Percentiles rank a stretch among this genome's conserved stretches.
These are phyloP conservation scores for Biancaea sappan DNA, from an alignment of 306 rosid species.

Conservation along the genomic window DNA sequence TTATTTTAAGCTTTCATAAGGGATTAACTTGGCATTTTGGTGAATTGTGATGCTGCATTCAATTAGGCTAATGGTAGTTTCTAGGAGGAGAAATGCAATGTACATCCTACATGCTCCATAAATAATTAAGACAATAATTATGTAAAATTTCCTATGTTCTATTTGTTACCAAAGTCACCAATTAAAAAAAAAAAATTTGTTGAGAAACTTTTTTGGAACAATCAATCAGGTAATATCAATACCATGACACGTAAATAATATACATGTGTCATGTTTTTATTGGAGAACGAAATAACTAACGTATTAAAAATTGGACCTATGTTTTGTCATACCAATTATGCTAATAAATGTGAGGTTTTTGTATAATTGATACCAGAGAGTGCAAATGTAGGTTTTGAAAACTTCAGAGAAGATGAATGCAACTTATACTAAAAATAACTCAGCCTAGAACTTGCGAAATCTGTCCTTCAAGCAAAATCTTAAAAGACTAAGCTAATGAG, in stretches of 20 bases:
- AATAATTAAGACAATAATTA: not conserved
- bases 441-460: not conserved
- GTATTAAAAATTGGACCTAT: not conserved
- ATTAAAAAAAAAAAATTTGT: too few species aligned
- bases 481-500: constrained; percentile 6
- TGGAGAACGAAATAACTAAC: not conserved
- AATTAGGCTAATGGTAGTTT: not conserved
- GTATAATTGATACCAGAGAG: not conserved
- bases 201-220: not conserved
- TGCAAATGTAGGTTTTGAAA: not conserved
- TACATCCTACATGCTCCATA: not conserved
- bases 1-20: not conserved
- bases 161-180: too few species aligned
- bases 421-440: not conserved
- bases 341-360: not conserved
- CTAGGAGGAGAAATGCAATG: not conserved
- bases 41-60: not conserved
- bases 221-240: not conserved
- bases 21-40: not conserved
- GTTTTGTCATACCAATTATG: not conserved
- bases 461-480: not conserved
- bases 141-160: not conserved
- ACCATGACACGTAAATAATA: not conserved
- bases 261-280: not conserved
- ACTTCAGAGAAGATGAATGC: not conserved